Conservation (phyloP, 2,329 filamentous ascomycete genomes). For the Tolypocladium pustulatum region DNA sequence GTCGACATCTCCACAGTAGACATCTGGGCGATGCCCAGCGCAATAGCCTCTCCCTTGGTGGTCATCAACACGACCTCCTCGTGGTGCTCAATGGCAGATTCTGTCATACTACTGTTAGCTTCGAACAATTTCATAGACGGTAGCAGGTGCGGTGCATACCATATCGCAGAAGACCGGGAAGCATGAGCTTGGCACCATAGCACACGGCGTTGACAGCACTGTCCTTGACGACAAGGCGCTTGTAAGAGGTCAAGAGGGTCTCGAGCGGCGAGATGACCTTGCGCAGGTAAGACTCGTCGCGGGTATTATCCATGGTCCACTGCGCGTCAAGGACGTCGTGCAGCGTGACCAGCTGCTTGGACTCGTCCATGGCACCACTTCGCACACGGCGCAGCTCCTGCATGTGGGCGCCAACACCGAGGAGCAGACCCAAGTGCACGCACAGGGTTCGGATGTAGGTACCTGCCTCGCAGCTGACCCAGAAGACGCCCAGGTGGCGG, state of each 20-base stretch:
- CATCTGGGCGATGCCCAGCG: slow-evolving; percentile 94
- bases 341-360: slow-evolving; percentile 78
- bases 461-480: slow-evolving; percentile 95
- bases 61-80: slow-evolving; percentile 98
- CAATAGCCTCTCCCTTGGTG: slow-evolving; percentile 97
- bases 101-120: slow-evolving; percentile 32
- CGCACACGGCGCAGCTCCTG: slow-evolving; percentile 92
- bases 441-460: slow-evolving; percentile 98
- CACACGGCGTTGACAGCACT: slow-evolving; percentile 81
- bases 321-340: slow-evolving; percentile 85
- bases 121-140: background rate
- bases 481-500: slow-evolving; percentile 93
- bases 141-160: slow-evolving; percentile 39
- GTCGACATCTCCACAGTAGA: slow-evolving; percentile 93
- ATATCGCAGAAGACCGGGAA: slow-evolving; percentile 88
- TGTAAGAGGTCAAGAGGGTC: slow-evolving; percentile 84
- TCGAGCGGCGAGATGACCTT: slow-evolving; percentile 87
- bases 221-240: slow-evolving; percentile 93
- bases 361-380: slow-evolving; percentile 90
- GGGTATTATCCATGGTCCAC: slow-evolving; percentile 91
- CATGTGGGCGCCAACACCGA: slow-evolving; percentile 91
- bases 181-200: slow-evolving; percentile 98
- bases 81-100: slow-evolving; percentile 82
- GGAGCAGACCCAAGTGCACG: slow-evolving; percentile 71
- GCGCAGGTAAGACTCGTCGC: slow-evolving; percentile 87